Base-by-base conservation (phyloP, 176 grass and related monocot genomes). In the Cymbopogon citratus region DNA sequence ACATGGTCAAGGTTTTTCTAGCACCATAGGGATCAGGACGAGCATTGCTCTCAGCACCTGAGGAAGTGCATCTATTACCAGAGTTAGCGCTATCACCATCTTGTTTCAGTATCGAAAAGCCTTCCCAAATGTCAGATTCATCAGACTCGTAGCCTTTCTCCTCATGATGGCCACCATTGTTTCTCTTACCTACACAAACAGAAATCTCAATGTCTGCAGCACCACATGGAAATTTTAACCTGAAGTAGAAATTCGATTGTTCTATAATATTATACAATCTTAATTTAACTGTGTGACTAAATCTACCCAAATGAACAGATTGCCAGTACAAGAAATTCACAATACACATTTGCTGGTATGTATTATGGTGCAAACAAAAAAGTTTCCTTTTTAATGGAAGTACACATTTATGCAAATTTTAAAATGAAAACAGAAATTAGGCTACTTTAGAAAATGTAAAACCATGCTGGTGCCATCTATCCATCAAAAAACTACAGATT, bases 1-100 rank as follows among this genome's bases (percentile, higher is more conserved):
- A 6, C 76, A 85, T 85, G 25, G 12, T 34, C 12, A 85, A 16
- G 63, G 23, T 6, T 65, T 41, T 85, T 79, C 84, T 79, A 73
- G 16, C n/a, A 73, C 4, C 31, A 79, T 33, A 2, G 27, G n/a
- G 2, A 77, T 70, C n/a, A 51, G 7, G 6, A 31, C 1, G 6
- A 52, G 23, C 14, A 24, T 78, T 29, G 12, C 6, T 3, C 18
- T 70, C 7, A 2, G 5, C 6, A 28, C 29, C 12, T 73, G 67
- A 73, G 80, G 67, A 80, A 74, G 7, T 52, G 10, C 33, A 51
- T 25, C 25, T 16, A 43, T 24, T 45, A 72, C 24, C 6, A 61
- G 66, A 81, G 66, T 72, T 62, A 62, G 80, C 38, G 44, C 1
- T 28, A 21, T 3, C 25, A 19, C 39, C 38, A 46, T 3, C 14